phyloP scores from a whole-genome alignment of 768 basidiomycete genomes.

The Phanerodontia chrysosporium region DNA sequence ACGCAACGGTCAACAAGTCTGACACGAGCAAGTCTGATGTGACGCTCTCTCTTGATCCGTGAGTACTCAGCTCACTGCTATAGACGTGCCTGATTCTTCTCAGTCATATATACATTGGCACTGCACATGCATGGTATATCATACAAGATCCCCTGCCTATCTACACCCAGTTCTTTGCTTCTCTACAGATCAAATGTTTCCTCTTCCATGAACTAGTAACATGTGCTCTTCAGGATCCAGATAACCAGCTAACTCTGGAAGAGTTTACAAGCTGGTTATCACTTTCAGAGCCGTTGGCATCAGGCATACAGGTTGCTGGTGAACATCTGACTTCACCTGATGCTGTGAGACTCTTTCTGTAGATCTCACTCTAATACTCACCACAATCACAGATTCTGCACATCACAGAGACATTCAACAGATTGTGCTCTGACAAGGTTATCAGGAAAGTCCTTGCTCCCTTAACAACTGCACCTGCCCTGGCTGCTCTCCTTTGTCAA shows the following conservation, averaged over 20 bases:
- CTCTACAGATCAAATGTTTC: constrained; percentile 48
- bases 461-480: not conserved
- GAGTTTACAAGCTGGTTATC: not conserved
- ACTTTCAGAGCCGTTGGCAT: not conserved
- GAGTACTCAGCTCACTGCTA: constrained; percentile 13
- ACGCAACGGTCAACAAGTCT: constrained; percentile 26
- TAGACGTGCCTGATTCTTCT: not conserved
- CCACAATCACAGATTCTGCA: too few relatives aligned
- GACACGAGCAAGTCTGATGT: too few relatives aligned
- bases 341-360: not conserved
- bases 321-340: not conserved
- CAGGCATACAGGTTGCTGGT: not conserved
- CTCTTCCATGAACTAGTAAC: constrained; percentile 33
- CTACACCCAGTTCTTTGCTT: constrained; percentile 43
- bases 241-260: not conserved
- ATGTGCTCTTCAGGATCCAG: constrained; percentile 17
- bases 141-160: constrained; percentile 42
- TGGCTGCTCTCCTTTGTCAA: not conserved
- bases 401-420: too few relatives aligned
- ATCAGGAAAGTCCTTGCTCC: not conserved
- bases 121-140: constrained; percentile 67
- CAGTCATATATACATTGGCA: constrained; percentile 64
- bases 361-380: too few relatives aligned
- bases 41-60: constrained; percentile 40
- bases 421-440: too few relatives aligned